Evolutionary conservation across 1,139 yeast species (phyloP), one percentile per base, ranked within the genome.

Genomic region (Trichomonascaceae sp.): DNA sequence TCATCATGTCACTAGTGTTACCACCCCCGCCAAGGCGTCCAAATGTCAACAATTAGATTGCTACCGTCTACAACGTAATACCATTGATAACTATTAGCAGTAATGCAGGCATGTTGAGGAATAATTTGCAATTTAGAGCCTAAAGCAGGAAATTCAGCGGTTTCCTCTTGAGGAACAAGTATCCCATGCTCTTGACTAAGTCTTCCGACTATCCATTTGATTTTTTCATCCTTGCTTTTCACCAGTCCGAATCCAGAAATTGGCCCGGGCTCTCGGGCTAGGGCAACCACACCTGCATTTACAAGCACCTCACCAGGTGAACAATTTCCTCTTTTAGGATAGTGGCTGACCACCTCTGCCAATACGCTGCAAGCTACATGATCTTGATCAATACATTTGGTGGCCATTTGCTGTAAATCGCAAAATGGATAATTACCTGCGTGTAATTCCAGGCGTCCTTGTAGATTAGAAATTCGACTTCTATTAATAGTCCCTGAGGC

Each of bases 341-440:
- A 87, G 17, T 75, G 70, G 0, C 91, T 81, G 1, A 83, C 72
- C 0, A 85, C 84, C 49, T 85, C 85, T 0, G 88, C 85, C 43
- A 84, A 63, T 2, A 85, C 83, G 13, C 71, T 70, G 43, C 83
- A 73, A 0, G 95, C 79, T 18, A 86, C 78, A 52, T 78, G 73
- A 1, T 73, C 71, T 30, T 67, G 66, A 1, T 66, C 57, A 30
- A 84, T 75, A 60, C 86, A 80, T 0, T 81, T 81, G 0, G 95
- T 86, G 9, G 88, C 78, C 18, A 82, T 77, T 66, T 87, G 95
- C 63, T 87, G 95, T 55, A 85, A 70, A 66, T 87, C 95, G 63
- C 86, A 82, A 62, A 84, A 79, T 2, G 85, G 78, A 63, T 84
- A 86, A 65, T 86, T 85, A 13, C 95, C 95, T 15, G 93, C 93